Evolutionary conservation across 148 eudicot species (phyloP).

Genomic region (Chenopodium suecicum): DNA sequence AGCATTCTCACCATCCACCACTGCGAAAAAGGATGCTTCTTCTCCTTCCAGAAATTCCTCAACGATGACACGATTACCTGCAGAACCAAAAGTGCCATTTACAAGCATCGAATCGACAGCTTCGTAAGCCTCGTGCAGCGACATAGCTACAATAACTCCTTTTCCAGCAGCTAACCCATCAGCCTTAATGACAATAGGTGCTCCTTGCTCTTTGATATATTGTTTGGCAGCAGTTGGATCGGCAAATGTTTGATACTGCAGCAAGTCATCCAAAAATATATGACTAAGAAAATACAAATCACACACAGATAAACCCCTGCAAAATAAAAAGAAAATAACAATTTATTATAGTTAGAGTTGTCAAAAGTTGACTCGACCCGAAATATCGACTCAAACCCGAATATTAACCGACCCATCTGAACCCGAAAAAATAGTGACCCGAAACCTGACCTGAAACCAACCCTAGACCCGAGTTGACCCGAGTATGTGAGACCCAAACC

Average conservation of each 20-base stretch:
- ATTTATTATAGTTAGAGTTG: neutral
- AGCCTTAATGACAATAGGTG: conserved; percentile 89
- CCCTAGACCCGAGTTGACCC: too few species aligned
- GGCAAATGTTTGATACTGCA: conserved; percentile 85
- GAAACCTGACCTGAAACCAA: too few species aligned
- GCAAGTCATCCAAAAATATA: conserved; percentile 15
- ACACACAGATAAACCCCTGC: neutral
- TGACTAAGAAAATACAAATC: conserved; percentile 4
- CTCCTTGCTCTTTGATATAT: conserved; percentile 77
- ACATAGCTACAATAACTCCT: conserved; percentile 89
- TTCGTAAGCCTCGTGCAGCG: conserved; percentile 72
- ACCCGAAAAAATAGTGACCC: too few species aligned
- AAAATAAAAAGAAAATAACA: neutral
- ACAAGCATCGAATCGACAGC: conserved; percentile 94
- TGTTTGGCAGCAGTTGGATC: conserved; percentile 77
- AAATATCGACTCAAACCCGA: too few species aligned
- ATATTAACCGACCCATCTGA: too few species aligned
- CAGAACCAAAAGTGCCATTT: conserved; percentile 61
- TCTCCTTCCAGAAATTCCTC: conserved; percentile 95
- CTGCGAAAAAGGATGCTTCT: conserved; percentile 90
- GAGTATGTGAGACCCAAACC: too few species aligned
- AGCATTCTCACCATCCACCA: conserved; percentile 91
- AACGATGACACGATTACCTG: conserved; percentile 73
- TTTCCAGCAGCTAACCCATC: conserved; percentile 97
- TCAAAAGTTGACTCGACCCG: too few species aligned